phyloP scores from a whole-genome alignment of 2,329 filamentous ascomycete species.

The Daldinia sp. region DNA sequence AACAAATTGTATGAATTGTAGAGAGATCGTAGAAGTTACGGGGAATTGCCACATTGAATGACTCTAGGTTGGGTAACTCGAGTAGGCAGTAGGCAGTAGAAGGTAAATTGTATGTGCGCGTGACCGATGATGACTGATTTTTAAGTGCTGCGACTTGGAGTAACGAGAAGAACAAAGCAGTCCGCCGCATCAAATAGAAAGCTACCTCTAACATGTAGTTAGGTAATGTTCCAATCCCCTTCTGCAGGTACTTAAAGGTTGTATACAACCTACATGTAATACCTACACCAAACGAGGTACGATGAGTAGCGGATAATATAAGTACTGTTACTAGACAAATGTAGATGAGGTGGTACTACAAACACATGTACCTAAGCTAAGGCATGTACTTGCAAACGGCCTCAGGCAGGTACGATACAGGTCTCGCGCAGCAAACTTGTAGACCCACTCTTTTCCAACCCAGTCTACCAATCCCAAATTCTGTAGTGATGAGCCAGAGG shows the following conservation, averaged over 20 bases:
- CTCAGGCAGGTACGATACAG: slow-evolving; percentile 32
- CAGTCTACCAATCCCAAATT: slow-evolving; percentile 21
- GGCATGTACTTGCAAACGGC: slow-evolving; percentile 20
- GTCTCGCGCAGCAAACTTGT: slow-evolving; percentile 29
- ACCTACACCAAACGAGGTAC: too few species aligned
- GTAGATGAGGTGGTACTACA: background rate
- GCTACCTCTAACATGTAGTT: too few species aligned
- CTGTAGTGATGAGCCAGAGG: slow-evolving; percentile 21
- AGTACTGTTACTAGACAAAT: background rate
- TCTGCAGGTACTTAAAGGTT: too few species aligned
- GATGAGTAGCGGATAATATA: background rate
- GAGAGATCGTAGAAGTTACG: background rate
- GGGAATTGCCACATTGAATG: background rate
- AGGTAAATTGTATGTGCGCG: slow-evolving; percentile 6
- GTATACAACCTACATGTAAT: too few species aligned
- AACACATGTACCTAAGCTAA: background rate
- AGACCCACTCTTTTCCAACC: slow-evolving; percentile 11
- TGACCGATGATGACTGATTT: slow-evolving; percentile 6
- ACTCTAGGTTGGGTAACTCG: background rate
- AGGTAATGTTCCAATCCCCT: too few species aligned
- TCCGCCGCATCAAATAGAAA: background rate
- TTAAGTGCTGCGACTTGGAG: background rate
- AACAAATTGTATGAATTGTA: slow-evolving; percentile 10
- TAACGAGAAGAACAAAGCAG: slow-evolving; percentile 6
- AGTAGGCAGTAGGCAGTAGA: background rate